Evolutionary conservation across 2,329 filamentous ascomycete genomes (phyloP), one percentile per base, ranked within the genome.

Genomic region (Neoascochyta sp.): DNA sequence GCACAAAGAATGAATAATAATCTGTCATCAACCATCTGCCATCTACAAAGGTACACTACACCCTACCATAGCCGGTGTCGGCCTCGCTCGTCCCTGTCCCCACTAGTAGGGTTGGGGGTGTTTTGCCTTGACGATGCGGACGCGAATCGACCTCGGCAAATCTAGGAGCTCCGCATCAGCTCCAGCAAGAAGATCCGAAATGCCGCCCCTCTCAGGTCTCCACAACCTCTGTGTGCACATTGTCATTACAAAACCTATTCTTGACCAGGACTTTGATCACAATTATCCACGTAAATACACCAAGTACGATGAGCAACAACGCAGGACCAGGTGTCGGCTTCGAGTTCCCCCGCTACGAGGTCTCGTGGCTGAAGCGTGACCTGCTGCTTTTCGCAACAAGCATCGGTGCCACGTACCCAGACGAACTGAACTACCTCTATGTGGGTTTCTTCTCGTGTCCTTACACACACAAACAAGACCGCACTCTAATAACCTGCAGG

Each of bases 371-470:
- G 52, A 88, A 89, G 75, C 80, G 89, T 46, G 89, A 95, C 71
- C 78, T 81, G 19, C 73, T 95, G 40, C 80, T 96, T 40, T 95
- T 95, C 63, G 88, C 89, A 50, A 83, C 83, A 65, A 90, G 83
- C 67, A 90, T 95, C 61, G 89, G 89, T 34, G 81, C 75, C 57
- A 90, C 78, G 9, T 56, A 57, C 20, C 74, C 75, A n/a, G 81
- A 94, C 50, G 89, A 95, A 71, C 78, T 95, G 55, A 87, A 95
- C 60, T 94, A 90, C 60, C 80, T 95, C 67, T 95, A 88, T 54
- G 87, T 92, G 73, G 38, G 76, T 57, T 20, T 7, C 12, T 12
- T 20, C 7, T 20, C 10, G 18, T 7, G 18, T 20, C n/a, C 16
- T 25, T 6, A 10, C 11, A 14, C 15, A 29, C 7, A n/a, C 12